Percentiles rank a stretch among this genome's conserved stretches.
Conservation (phyloP, 1,139 yeast species). For the Debaryomyces nepalensis region DNA sequence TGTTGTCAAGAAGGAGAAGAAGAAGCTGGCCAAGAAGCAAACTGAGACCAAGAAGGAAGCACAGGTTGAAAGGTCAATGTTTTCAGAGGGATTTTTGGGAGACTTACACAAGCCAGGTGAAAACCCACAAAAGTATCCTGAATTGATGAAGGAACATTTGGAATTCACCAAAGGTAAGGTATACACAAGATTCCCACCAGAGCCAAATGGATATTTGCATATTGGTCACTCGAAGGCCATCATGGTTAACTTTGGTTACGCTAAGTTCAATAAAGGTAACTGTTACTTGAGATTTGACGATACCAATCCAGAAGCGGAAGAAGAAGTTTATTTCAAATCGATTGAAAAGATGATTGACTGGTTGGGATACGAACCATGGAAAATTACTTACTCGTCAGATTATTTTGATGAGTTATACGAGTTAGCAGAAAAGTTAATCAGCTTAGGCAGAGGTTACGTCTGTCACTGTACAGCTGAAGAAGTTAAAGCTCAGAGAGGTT, state of each 20-base stretch:
- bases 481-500: conserved; percentile 87
- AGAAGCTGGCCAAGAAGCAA: conserved; percentile 37
- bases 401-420: conserved; percentile 88
- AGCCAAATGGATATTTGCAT: conserved; percentile 95
- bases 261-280: conserved; percentile 79
- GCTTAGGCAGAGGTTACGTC: conserved; percentile 77
- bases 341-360: conserved; percentile 84
- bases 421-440: conserved; percentile 80
- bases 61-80: conserved; percentile 74
- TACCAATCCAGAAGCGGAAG: conserved; percentile 98
- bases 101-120: conserved; percentile 95
- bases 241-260: conserved; percentile 94
- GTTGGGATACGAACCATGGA: conserved; percentile 94
- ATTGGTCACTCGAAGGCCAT: conserved; percentile 98
- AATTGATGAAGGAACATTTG: conserved; percentile 78
- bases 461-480: conserved; percentile 94
- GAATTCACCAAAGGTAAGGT: conserved; percentile 80
- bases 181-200: conserved; percentile 96
- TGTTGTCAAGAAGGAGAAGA: conserved; percentile 76
- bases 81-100: conserved; percentile 93
- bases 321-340: conserved; percentile 84
- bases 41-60: conserved; percentile 29
- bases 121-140: conserved; percentile 88
- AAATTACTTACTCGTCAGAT: conserved; percentile 93
- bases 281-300: conserved; percentile 96